phyloP scores from a whole-genome alignment of 805 yeast genomes.

The Pichia insulana region DNA sequence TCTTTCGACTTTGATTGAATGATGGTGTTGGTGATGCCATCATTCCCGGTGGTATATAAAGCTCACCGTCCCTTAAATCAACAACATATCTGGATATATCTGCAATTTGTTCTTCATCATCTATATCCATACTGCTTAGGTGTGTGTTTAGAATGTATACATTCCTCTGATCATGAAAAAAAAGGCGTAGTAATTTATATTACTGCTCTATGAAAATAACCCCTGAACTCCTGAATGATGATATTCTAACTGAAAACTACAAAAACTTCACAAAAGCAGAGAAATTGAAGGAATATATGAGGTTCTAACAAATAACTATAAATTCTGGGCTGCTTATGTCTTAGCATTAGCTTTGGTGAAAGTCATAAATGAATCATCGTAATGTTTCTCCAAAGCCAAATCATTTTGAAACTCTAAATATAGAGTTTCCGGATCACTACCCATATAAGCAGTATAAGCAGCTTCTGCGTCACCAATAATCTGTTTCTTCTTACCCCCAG shows the following conservation, averaged over 20 bases:
- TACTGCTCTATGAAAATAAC: too few relatives aligned
- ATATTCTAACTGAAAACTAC: too few relatives aligned
- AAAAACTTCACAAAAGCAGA: not conserved
- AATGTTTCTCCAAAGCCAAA: conserved; percentile 37
- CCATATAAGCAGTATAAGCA: conserved; percentile 50
- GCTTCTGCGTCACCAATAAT: conserved; percentile 56
- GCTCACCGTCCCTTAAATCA: not conserved
- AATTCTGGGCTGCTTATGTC: too few relatives aligned
- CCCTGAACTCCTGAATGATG: too few relatives aligned
- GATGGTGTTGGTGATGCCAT: not conserved
- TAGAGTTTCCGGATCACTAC: conserved; percentile 57
- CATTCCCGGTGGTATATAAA: not conserved
- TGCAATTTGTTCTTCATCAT: conserved; percentile 1
- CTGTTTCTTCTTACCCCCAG: conserved; percentile 32
- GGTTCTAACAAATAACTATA: too few relatives aligned
- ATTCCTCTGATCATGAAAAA: too few relatives aligned
- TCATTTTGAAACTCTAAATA: conserved; percentile 73
- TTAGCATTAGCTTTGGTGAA: conserved; percentile 15
- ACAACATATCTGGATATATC: conserved; percentile 3
- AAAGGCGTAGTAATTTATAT: too few relatives aligned
- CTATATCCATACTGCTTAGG: conserved; percentile 8
- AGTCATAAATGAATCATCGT: conserved; percentile 23
- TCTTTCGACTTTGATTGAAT: not conserved
- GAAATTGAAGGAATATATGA: too few relatives aligned
- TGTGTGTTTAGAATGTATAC: not conserved